phyloP scores from a whole-genome alignment of 2,329 filamentous ascomycete species.

The Botrytis cinerea region DNA sequence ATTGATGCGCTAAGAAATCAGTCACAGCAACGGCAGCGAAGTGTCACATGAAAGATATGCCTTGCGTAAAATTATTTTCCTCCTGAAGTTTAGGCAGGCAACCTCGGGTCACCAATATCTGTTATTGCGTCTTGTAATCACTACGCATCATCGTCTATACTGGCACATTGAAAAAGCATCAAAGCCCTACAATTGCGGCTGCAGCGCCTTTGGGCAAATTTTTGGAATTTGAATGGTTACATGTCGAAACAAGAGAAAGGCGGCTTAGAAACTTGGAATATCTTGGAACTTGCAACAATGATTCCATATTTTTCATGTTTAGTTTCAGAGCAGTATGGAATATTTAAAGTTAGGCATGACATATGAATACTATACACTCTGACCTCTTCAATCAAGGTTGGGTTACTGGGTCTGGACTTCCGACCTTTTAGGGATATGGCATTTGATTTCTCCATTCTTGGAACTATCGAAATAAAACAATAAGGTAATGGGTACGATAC shows the following conservation, averaged over 20 bases:
- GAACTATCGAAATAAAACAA: background rate
- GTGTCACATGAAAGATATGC: conserved; percentile 13
- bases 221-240: background rate
- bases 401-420: background rate
- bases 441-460: background rate
- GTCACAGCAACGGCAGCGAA: conserved; percentile 33
- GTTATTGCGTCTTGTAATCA: background rate
- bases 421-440: background rate
- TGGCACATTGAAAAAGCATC: background rate
- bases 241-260: background rate
- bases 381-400: background rate
- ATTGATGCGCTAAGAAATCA: conserved; percentile 65
- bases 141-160: background rate
- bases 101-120: background rate
- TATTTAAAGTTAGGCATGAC: background rate
- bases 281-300: background rate
- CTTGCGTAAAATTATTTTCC: background rate
- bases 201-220: background rate
- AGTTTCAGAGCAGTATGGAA: background rate
- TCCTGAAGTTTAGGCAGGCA: background rate
- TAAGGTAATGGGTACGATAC: background rate
- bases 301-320: background rate
- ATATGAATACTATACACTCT: background rate
- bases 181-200: background rate
- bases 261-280: background rate